Evolutionary conservation across 257 asterid species (phyloP).

Genomic region (Solanum piurae): DNA sequence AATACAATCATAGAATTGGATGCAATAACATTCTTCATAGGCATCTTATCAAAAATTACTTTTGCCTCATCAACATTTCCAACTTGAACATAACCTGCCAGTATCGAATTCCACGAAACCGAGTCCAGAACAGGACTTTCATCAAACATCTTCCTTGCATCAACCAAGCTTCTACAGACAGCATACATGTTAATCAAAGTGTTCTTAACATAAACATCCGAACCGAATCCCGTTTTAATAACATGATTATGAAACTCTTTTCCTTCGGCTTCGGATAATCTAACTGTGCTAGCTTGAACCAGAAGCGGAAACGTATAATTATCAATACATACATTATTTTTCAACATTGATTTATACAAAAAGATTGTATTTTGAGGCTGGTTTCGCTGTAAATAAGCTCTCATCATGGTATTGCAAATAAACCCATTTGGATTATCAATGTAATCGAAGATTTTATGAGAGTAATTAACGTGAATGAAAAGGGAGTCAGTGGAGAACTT

Average conservation of each 20-base stretch:
- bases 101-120: conserved; percentile 76
- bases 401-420: conserved; percentile 77
- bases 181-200: conserved; percentile 72
- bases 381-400: conserved; percentile 43
- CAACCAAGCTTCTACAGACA: conserved; percentile 27
- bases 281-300: conserved; percentile 48
- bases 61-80: conserved; percentile 56
- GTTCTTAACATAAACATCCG: conserved; percentile 66
- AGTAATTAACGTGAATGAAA: conserved; percentile 31
- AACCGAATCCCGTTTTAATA: conserved; percentile 42
- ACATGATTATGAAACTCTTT: conserved; percentile 62
- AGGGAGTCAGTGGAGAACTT: conserved; percentile 42
- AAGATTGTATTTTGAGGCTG: conserved; percentile 37
- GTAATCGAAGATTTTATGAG: conserved; percentile 40
- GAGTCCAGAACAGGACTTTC: conserved; percentile 60
- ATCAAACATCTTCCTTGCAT: conserved; percentile 75
- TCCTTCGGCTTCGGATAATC: conserved; percentile 42
- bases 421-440: conserved; percentile 55
- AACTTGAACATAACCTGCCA: conserved; percentile 63
- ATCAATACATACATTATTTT: conserved; percentile 28
- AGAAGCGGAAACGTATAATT: conserved; percentile 61
- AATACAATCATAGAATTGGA: conserved; percentile 67
- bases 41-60: conserved; percentile 45
- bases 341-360: conserved; percentile 52
- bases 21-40: conserved; percentile 49